Base-by-base conservation (phyloP, 2,329 filamentous ascomycete species). In the Exserohilum turcica region DNA sequence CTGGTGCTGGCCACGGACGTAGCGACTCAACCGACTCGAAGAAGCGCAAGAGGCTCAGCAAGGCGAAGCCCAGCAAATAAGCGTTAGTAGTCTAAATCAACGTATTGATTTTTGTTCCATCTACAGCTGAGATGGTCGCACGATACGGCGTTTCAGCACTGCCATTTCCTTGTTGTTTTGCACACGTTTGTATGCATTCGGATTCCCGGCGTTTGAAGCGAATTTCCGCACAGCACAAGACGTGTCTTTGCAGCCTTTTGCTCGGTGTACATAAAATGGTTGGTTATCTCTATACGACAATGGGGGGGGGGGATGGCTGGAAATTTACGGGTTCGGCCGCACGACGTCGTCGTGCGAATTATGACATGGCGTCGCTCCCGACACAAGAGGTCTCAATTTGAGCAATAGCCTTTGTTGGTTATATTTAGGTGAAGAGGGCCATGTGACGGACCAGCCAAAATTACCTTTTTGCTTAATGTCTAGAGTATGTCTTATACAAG, bases 11-110 rank as follows among this genome's bases (percentile, higher is more conserved):
- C 43, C 70, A 73, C 49, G 54, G 57, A 42, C 60, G 72, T 43
- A 73, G 59, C 50, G 68, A 66, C 31, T 71, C 67, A 8, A 62
- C 61, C 1, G 73, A 74, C 45, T 74, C 70, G 12, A 69, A 72
- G 48, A 69, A 68, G 62, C 66, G 71, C 45, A 74, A 70, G 56
- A 67, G 70, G 52, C 57, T 75, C 10, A 73, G 67, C 35, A 75
- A 75, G 67, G 68, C 32, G 59, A 64, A 50, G 67, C 68, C 39
- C 16, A 61, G 62, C 53, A 65, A 64, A 49, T 66, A 64, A 60
- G 57, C 33, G 33, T 12, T 27, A 8, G 31, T 10, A 15, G 18
- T 16, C 16, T 18, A 32, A 43, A 40, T 18, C 40, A 37, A 52
- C 50, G 43, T 40, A 46, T 54, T 55, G 40, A 39, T 56, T 18